These are phyloP conservation scores for Euphrasia arctica DNA, from an alignment of 305 asterid species.

Conservation along the genomic window DNA sequence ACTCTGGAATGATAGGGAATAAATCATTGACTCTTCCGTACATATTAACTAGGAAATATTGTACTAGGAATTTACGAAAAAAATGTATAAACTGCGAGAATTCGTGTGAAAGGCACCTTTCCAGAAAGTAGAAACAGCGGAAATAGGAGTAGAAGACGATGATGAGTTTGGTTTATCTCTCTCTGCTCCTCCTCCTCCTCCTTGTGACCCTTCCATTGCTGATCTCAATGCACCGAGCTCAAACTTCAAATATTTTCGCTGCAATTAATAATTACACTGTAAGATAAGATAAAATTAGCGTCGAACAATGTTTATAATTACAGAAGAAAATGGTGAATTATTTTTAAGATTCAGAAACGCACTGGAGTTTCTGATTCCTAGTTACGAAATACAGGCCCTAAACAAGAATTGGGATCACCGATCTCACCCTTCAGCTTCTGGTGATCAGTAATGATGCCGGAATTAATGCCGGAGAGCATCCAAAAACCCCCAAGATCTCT, in stretches of 20 bases:
- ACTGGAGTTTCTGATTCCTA: conserved; percentile 14
- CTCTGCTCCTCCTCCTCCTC: conserved; percentile 74
- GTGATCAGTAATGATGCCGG: not conserved
- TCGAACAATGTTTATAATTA: not conserved
- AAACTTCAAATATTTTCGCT: conserved; percentile 21
- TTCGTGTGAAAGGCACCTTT: conserved; percentile 48
- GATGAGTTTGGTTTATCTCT: conserved; percentile 67
- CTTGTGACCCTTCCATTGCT: conserved; percentile 69
- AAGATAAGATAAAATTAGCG: conserved; percentile 2
- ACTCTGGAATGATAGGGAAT: not conserved
- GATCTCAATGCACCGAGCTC: conserved; percentile 34
- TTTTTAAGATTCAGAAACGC: conserved; percentile 12
- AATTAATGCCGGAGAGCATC: not conserved
- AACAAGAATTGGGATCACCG: conserved; percentile 9
- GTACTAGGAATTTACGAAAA: not conserved
- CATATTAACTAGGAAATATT: conserved; percentile 2
- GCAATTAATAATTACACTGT: not conserved
- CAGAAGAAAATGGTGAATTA: conserved; percentile 1
- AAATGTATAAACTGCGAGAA: not conserved
- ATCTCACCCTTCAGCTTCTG: conserved; percentile 16
- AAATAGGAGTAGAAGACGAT: conserved; percentile 64
- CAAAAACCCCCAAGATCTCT: not conserved
- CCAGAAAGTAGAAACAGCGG: conserved; percentile 87
- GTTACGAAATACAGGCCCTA: not conserved
- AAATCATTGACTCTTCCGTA: conserved; percentile 1